A percentile compares a stretch with the other conserved stretches of the same genome.
phyloP scores from a whole-genome alignment of 345 rosid species.

The Rhizophora mangle region DNA sequence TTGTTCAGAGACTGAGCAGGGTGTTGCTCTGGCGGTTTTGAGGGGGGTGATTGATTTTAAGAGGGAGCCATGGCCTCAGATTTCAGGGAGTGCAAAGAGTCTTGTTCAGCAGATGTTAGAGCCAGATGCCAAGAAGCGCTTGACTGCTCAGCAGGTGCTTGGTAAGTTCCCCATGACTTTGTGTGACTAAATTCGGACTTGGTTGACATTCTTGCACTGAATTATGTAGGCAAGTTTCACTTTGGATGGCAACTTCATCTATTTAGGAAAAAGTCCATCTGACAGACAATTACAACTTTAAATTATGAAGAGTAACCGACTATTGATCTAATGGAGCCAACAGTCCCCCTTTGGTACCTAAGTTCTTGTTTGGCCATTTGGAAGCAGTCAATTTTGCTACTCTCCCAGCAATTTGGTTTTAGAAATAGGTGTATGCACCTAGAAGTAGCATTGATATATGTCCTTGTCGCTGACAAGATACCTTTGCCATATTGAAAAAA shows the following conservation, averaged over 20 bases:
- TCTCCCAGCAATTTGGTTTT: too few species aligned
- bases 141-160: conserved; percentile 86
- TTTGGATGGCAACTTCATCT: too few species aligned
- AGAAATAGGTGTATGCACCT: too few species aligned
- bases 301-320: too few species aligned
- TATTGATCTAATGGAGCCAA: too few species aligned
- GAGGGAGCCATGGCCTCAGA: conserved; percentile 96
- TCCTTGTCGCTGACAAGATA: neutral
- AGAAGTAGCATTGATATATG: neutral
- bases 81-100: conserved; percentile 82
- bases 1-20: conserved; percentile 84
- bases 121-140: conserved; percentile 63
- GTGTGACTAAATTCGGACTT: neutral
- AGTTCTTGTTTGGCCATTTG: too few species aligned
- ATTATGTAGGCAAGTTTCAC: neutral
- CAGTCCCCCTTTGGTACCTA: too few species aligned
- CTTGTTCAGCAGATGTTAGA: conserved; percentile 85
- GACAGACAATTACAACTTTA: too few species aligned
- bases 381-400: too few species aligned
- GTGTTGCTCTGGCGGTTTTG: conserved; percentile 92
- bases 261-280: too few species aligned
- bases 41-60: conserved; percentile 75
- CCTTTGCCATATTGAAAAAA: neutral
- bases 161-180: conserved; percentile 38
- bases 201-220: neutral